Evolutionary conservation across 129 eudicot genomes (phyloP).

Genomic region (Flaveria linearis): DNA sequence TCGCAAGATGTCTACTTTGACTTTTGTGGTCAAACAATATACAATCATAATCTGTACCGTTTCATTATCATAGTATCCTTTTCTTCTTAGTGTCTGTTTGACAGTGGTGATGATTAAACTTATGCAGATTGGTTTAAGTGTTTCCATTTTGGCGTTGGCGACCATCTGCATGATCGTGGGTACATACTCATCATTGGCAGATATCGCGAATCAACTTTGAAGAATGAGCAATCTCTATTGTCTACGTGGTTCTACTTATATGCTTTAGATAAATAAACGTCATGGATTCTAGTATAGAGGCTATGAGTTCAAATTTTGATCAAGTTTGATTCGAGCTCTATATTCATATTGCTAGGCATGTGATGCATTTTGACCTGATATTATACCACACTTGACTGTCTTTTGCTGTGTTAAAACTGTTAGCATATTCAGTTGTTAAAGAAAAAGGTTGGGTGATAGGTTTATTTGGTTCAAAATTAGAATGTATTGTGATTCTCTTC

Average conservation of each 20-base stretch:
- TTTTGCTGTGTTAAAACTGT: conserved; percentile 8
- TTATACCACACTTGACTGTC: not conserved
- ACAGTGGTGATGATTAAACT: conserved; percentile 15
- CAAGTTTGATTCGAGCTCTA: conserved; percentile 16
- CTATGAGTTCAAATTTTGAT: conserved; percentile 6
- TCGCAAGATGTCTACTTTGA: conserved; percentile 1
- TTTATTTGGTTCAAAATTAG: not conserved
- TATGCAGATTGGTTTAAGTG: conserved; percentile 54
- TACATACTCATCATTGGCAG: conserved; percentile 57
- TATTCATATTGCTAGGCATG: conserved; percentile 5
- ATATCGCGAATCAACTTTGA: conserved; percentile 47
- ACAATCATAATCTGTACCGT: not conserved
- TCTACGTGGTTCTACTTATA: not conserved
- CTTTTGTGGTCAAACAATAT: not conserved
- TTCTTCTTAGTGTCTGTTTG: not conserved
- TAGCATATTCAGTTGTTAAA: not conserved
- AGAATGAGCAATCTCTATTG: not conserved
- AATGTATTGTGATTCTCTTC: not conserved
- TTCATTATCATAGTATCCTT: not conserved
- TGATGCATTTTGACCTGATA: conserved; percentile 25
- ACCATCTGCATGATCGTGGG: conserved; percentile 54
- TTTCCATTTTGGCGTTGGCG: conserved; percentile 48
- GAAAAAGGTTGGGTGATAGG: conserved; percentile 12
- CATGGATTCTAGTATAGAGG: conserved; percentile 17
- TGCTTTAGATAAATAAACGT: conserved; percentile 26